phyloP scores from a whole-genome alignment of 2,329 filamentous ascomycete genomes.

The Orbilia ellipsospora region DNA sequence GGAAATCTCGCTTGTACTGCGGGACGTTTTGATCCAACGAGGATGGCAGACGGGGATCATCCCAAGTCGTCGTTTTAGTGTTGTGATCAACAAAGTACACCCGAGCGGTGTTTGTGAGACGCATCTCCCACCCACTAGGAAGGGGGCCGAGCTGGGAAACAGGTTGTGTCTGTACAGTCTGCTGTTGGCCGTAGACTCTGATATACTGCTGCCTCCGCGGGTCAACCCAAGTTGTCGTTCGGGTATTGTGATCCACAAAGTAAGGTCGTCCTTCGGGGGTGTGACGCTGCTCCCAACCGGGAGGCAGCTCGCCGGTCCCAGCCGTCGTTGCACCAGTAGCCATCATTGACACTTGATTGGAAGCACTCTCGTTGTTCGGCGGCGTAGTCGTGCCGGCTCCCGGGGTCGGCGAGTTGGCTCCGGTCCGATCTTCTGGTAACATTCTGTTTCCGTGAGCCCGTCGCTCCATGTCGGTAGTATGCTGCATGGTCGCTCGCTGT shows the following conservation, averaged over 20 bases:
- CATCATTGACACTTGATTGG: constrained; percentile 82
- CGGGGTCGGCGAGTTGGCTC: constrained; percentile 87
- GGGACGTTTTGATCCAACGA: constrained; percentile 98
- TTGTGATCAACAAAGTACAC: constrained; percentile 99
- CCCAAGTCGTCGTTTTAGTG: constrained; percentile 99
- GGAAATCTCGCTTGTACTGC: constrained; percentile 99
- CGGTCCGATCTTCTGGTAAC: constrained; percentile 92
- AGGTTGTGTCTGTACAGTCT: constrained; percentile 93
- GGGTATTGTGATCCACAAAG: constrained; percentile 98
- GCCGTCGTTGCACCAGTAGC: constrained; percentile 94
- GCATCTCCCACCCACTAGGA: constrained; percentile 99
- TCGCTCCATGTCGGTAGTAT: constrained; percentile 91
- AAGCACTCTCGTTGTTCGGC: constrained; percentile 63
- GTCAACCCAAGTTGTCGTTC: constrained; percentile 98
- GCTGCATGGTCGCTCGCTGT: constrained; percentile 82
- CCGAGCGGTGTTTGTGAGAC: constrained; percentile 94
- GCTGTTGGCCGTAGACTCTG: constrained; percentile 93
- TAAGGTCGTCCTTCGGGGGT: constrained; percentile 95
- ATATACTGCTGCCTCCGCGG: constrained; percentile 98
- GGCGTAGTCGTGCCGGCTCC: constrained; percentile 60
- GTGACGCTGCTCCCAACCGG: constrained; percentile 95
- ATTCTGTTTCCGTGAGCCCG: constrained; percentile 95
- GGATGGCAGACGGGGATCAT: constrained; percentile 92
- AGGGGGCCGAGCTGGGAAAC: constrained; percentile 95
- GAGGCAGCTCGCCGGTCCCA: constrained; percentile 91